Evolutionary conservation across 1,139 yeast species (phyloP).

Genomic region (Yamadazyma buinensis): DNA sequence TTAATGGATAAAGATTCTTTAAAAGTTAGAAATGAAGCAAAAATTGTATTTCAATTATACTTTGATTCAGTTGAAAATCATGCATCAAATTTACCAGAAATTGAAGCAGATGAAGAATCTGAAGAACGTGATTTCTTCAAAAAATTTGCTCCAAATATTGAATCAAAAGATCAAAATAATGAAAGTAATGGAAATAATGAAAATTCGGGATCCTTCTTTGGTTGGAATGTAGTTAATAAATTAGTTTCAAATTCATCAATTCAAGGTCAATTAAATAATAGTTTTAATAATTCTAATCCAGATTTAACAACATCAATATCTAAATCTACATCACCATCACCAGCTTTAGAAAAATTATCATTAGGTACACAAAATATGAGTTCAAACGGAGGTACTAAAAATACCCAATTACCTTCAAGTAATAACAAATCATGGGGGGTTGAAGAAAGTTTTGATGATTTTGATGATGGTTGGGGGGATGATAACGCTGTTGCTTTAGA

Average conservation of each 20-base stretch:
- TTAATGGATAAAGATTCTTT: conserved; percentile 65
- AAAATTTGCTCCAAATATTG: conserved; percentile 22
- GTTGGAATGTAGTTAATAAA: conserved; percentile 40
- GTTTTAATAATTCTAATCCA: conserved; percentile 40
- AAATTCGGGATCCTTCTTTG: conserved; percentile 17
- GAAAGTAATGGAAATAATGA: background rate
- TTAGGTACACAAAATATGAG: no score
- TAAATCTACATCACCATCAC: conserved; percentile 11
- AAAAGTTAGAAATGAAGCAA: conserved; percentile 73
- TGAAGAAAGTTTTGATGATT: conserved; percentile 6
- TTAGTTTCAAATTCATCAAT: conserved; percentile 29
- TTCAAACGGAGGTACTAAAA: conserved; percentile 10
- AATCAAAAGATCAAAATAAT: conserved; percentile 5
- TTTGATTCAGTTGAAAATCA: conserved; percentile 62
- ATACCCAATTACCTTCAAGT: background rate
- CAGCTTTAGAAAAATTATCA: conserved; percentile 9
- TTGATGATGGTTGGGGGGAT: conserved; percentile 34
- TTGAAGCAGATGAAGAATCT: conserved; percentile 40
- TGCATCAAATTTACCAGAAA: conserved; percentile 52
- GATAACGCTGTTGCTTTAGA: conserved; percentile 10
- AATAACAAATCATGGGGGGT: background rate
- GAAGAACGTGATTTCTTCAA: conserved; percentile 35
- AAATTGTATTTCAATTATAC: conserved; percentile 59
- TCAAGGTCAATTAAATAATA: conserved; percentile 34
- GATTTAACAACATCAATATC: no score